A percentile compares a stretch with the other conserved stretches of the same genome.
phyloP scores from a whole-genome alignment of 2,329 filamentous ascomycete species.

The Tricladium varicosporioides region DNA sequence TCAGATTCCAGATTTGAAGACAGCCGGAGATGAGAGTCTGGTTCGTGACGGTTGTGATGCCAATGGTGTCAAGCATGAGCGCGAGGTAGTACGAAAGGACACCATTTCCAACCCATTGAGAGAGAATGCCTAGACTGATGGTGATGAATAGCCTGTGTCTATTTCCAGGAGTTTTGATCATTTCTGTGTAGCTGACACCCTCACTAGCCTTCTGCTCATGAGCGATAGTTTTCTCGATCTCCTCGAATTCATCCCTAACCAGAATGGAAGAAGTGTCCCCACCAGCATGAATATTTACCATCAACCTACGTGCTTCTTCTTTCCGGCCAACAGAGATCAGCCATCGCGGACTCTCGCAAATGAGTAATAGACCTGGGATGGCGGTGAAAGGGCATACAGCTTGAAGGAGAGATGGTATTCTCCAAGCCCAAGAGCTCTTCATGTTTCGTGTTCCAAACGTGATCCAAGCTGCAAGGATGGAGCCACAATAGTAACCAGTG shows the following conservation, averaged over 20 bases:
- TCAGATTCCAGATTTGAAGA: neutral
- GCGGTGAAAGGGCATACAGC: neutral
- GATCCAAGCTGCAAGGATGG: neutral
- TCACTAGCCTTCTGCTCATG: neutral
- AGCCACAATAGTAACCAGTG: neutral
- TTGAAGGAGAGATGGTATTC: neutral
- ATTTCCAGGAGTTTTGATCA: slow-evolving; percentile 5
- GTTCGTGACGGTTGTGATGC: slow-evolving; percentile 16
- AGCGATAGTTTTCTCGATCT: neutral
- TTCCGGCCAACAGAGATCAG: neutral
- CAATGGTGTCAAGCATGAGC: slow-evolving; percentile 27
- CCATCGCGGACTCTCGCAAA: neutral
- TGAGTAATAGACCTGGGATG: neutral
- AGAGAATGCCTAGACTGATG: slow-evolving; percentile 1
- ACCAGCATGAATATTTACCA: neutral
- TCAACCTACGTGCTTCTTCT: neutral
- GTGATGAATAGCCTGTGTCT: slow-evolving; percentile 11
- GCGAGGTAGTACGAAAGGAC: slow-evolving; percentile 38
- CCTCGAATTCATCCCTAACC: neutral
- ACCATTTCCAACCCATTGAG: slow-evolving; percentile 16
- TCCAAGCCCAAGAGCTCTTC: neutral
- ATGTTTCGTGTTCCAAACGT: neutral
- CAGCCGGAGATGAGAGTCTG: slow-evolving; percentile 26
- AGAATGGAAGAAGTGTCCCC: neutral
- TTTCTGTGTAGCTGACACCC: neutral